phyloP scores from a whole-genome alignment of 208 protist genomes.

The Balamuthia mandrillaris region DNA sequence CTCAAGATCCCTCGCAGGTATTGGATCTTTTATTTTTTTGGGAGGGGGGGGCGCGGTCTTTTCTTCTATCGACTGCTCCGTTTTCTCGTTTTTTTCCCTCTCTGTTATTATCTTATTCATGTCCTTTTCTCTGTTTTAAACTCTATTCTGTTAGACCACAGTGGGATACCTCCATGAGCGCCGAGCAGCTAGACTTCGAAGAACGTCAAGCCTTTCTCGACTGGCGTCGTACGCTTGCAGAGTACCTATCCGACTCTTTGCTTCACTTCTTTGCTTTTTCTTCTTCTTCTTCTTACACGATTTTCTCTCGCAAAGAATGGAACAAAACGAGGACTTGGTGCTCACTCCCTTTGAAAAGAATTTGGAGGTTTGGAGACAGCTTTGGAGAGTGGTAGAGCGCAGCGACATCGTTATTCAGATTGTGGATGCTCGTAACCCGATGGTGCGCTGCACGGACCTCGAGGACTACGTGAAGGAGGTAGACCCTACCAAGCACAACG shows the following conservation, averaged over 20 bases:
- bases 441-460: constrained; percentile 89
- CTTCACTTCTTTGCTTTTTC: background rate
- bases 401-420: constrained; percentile 62
- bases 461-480: constrained; percentile 74
- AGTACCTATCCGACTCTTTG: background rate
- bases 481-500: constrained; percentile 64
- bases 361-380: constrained; percentile 97
- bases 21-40: background rate
- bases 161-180: constrained; percentile 43
- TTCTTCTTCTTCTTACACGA: background rate
- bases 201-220: constrained; percentile 58
- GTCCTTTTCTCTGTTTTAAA: background rate
- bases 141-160: background rate
- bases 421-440: constrained; percentile 84
- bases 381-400: constrained; percentile 97
- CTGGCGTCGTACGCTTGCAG: constrained; percentile 56
- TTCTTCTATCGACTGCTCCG: no score
- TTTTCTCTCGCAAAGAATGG: constrained; percentile 60
- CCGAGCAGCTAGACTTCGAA: constrained; percentile 45
- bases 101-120: background rate
- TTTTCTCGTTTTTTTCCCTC: background rate
- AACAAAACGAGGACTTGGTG: constrained; percentile 87
- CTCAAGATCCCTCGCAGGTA: background rate
- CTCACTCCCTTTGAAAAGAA: constrained; percentile 98
- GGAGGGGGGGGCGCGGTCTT: background rate